Percentiles rank a stretch among this genome's conserved stretches.
Evolutionary conservation across 2,329 filamentous ascomycete species (phyloP).

Genomic region (Capronia coronata): DNA sequence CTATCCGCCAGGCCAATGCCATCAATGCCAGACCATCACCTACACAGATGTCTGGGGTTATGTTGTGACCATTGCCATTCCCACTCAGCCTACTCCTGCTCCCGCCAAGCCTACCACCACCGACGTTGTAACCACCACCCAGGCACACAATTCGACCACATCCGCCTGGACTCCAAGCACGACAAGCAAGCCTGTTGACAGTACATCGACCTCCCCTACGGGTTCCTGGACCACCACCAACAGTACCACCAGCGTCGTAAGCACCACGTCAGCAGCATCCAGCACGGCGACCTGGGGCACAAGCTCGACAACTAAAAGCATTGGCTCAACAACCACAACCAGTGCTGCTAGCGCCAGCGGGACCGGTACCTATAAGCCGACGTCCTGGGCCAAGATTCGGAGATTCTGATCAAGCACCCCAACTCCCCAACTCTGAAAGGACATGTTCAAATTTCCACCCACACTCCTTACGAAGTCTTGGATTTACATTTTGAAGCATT

Average conservation of each 20-base stretch:
- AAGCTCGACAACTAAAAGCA: not conserved
- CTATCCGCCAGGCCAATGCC: constrained; percentile 16
- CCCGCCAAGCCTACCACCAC: not conserved
- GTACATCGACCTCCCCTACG: not conserved
- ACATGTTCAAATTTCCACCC: not conserved
- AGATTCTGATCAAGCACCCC: not conserved
- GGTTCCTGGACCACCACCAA: not conserved
- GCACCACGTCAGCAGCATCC: constrained; percentile 1
- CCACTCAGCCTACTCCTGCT: constrained; percentile 9
- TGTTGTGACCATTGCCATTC: constrained; percentile 31
- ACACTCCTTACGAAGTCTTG: constrained; percentile 3
- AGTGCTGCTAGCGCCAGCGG: constrained; percentile 3
- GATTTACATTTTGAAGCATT: not conserved
- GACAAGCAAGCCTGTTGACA: not conserved
- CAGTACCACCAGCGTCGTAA: not conserved
- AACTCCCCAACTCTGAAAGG: not conserved
- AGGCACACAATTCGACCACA: constrained; percentile 1
- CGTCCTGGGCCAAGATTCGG: not conserved
- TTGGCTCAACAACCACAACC: constrained; percentile 8
- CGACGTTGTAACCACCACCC: not conserved
- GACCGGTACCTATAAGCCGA: not conserved
- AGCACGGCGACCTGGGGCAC: constrained; percentile 5
- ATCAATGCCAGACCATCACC: constrained; percentile 30
- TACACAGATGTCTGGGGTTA: constrained; percentile 29
- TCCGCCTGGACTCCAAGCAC: not conserved